Evolutionary conservation across 805 yeast genomes (phyloP).

Genomic region (Metschnikowia dekortorum): DNA sequence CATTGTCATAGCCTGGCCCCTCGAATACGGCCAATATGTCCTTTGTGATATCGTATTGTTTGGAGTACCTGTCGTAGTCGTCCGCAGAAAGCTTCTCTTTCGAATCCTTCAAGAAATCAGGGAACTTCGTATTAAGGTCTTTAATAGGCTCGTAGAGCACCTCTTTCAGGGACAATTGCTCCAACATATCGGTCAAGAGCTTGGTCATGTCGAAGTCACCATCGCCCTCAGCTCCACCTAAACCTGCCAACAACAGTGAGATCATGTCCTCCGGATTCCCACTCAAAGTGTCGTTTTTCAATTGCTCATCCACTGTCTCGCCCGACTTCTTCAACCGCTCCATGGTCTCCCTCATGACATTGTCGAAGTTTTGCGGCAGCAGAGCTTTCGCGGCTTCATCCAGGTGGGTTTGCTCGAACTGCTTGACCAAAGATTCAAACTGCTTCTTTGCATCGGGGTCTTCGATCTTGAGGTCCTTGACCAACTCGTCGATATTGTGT

Average conservation of each 20-base stretch:
- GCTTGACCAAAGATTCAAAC: conserved; percentile 45
- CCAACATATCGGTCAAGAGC: conserved; percentile 67
- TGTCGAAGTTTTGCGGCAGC: conserved; percentile 51
- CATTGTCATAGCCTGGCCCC: conserved; percentile 54
- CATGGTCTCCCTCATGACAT: conserved; percentile 75
- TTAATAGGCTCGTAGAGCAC: conserved; percentile 85
- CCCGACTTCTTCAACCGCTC: conserved; percentile 75
- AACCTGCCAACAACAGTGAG: conserved; percentile 52
- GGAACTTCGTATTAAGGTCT: conserved; percentile 70
- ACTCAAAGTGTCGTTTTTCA: conserved; percentile 41
- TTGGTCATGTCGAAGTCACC: conserved; percentile 58
- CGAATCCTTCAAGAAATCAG: conserved; percentile 61
- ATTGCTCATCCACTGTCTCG: conserved; percentile 58
- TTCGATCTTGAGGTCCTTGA: conserved; percentile 44
- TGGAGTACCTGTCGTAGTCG: conserved; percentile 50
- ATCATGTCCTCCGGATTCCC: conserved; percentile 51
- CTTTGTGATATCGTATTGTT: conserved; percentile 59
- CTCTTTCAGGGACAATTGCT: conserved; percentile 78
- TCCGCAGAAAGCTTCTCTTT: conserved; percentile 39
- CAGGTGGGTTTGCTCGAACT: conserved; percentile 34
- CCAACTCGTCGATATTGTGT: conserved; percentile 37
- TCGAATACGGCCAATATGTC: conserved; percentile 68
- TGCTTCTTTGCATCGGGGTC: conserved; percentile 51
- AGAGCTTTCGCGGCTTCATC: conserved; percentile 28
- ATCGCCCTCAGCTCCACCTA: conserved; percentile 35